Evolutionary conservation across 306 rosid genomes (phyloP).

Genomic region (Trichosanthes truncata): DNA sequence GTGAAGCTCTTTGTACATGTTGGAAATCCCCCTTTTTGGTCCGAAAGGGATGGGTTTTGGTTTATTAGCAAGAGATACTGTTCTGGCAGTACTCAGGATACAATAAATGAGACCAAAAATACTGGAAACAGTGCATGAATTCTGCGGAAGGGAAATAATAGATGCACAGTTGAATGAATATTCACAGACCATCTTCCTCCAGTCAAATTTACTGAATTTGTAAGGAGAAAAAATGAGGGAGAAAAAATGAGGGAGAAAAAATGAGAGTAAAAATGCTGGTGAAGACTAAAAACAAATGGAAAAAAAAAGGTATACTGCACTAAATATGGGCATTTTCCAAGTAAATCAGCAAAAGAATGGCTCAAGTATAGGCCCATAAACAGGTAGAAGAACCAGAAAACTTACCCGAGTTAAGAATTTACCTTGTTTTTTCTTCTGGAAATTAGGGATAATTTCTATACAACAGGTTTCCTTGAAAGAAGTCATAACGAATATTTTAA

Average conservation of each 20-base stretch:
- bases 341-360: background rate
- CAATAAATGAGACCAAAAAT: background rate
- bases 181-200: background rate
- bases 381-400: background rate
- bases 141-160: background rate
- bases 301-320: background rate
- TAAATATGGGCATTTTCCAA: background rate
- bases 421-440: slow-evolving; percentile 58
- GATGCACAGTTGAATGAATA: background rate
- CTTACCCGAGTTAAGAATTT: background rate
- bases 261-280: background rate
- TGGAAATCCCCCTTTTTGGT: background rate
- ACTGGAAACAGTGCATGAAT: background rate
- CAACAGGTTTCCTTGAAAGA: slow-evolving; percentile 75
- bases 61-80: background rate
- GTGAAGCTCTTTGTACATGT: background rate
- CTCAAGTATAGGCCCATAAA: background rate
- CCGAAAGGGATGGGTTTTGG: background rate
- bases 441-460: slow-evolving; percentile 73
- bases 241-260: background rate
- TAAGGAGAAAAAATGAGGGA: background rate
- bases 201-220: background rate
- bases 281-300: background rate
- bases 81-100: background rate
- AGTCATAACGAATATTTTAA: slow-evolving; percentile 65